Percentiles rank a stretch among this genome's conserved stretches.
These are phyloP conservation scores for Cornus suecica DNA, from an alignment of 148 eudicot genomes.

Conservation along the genomic window DNA sequence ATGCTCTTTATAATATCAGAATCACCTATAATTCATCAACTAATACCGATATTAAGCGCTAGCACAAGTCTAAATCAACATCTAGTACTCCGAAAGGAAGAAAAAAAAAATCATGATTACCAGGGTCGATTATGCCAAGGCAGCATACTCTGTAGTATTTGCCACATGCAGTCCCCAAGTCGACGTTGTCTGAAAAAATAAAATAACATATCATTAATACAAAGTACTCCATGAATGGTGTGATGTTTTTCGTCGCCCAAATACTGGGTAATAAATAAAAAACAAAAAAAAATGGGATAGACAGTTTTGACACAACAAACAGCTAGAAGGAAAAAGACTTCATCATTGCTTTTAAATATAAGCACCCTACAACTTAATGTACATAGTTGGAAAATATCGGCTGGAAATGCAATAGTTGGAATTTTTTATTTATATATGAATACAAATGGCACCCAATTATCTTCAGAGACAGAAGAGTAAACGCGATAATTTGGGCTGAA, in stretches of 20 bases:
- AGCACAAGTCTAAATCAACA: neutral
- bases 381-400: no score
- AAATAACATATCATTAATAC: neutral
- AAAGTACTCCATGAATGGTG: neutral
- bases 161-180: slow-evolving; percentile 71
- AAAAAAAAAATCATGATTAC: slow-evolving; percentile 18
- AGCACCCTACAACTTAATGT: no score
- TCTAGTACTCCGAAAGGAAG: no score
- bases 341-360: no score
- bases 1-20: slow-evolving; percentile 67
- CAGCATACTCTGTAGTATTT: slow-evolving; percentile 68
- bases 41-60: no score
- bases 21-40: slow-evolving; percentile 36
- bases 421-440: no score
- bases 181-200: slow-evolving; percentile 51
- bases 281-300: neutral
- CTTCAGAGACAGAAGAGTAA: no score
- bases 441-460: no score
- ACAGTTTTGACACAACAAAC: neutral
- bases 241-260: no score
- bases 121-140: slow-evolving; percentile 58
- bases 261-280: neutral
- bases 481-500: no score
- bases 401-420: no score
- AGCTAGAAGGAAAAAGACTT: neutral